These are phyloP conservation scores for Yarrowia bubula DNA, from an alignment of 805 yeast genomes.

Conservation along the genomic window DNA sequence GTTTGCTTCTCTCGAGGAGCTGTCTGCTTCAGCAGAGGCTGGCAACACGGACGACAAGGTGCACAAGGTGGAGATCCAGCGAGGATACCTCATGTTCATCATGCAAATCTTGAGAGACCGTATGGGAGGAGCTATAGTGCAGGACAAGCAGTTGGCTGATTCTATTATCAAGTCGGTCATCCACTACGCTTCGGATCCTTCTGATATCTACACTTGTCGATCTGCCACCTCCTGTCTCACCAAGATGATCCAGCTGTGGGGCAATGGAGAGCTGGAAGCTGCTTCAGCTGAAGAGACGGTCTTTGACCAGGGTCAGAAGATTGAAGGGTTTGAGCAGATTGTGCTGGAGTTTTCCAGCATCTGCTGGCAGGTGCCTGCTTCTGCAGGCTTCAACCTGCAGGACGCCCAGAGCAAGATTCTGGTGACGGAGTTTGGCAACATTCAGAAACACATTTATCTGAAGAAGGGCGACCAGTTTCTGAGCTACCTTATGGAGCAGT, in stretches of 20 bases:
- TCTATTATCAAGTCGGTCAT: slow-evolving; percentile 61
- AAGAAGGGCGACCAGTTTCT: slow-evolving; percentile 50
- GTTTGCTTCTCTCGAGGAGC: slow-evolving; percentile 49
- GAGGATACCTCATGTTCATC: slow-evolving; percentile 66
- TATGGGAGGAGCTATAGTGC: slow-evolving; percentile 70
- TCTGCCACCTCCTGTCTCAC: slow-evolving; percentile 64
- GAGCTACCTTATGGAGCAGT: slow-evolving; percentile 51
- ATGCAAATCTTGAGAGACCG: slow-evolving; percentile 73
- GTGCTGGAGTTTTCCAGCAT: slow-evolving; percentile 65
- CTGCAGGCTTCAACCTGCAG: slow-evolving; percentile 61
- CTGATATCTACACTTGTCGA: slow-evolving; percentile 66
- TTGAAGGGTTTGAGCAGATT: slow-evolving; percentile 70
- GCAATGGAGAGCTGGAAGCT: slow-evolving; percentile 58
- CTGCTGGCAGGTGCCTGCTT: slow-evolving; percentile 77
- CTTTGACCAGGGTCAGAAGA: slow-evolving; percentile 50
- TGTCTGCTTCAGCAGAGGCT: slow-evolving; percentile 43
- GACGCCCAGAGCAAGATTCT: slow-evolving; percentile 79
- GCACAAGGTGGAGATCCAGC: slow-evolving; percentile 65
- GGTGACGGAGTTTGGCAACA: slow-evolving; percentile 68
- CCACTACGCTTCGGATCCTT: slow-evolving; percentile 59
- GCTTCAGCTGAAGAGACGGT: slow-evolving; percentile 48
- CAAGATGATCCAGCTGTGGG: slow-evolving; percentile 61
- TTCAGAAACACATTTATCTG: slow-evolving; percentile 61
- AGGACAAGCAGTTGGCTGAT: slow-evolving; percentile 57
- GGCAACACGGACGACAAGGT: slow-evolving; percentile 60